Evolutionary conservation across 306 rosid species (phyloP).

Genomic region (Parietaria judaica): DNA sequence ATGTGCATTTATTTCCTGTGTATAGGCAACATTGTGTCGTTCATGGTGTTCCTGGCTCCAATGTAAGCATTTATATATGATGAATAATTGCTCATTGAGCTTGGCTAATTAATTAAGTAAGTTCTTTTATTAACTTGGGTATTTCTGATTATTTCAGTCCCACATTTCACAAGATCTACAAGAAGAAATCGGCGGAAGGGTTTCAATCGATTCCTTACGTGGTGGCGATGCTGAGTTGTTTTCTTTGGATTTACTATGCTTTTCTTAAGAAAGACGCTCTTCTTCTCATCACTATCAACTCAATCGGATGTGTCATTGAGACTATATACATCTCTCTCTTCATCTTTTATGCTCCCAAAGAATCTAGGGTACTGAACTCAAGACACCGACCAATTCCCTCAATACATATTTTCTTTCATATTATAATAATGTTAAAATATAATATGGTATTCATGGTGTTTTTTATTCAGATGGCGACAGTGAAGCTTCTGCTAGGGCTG

Average conservation of each 20-base stretch:
- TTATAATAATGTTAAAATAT: background rate
- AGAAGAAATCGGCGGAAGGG: slow-evolving; percentile 73
- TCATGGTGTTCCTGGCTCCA: slow-evolving; percentile 84
- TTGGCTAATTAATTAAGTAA: background rate
- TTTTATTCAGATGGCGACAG: slow-evolving; percentile 43
- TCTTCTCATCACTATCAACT: slow-evolving; percentile 83
- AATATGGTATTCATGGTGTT: background rate
- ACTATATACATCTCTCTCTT: slow-evolving; percentile 45
- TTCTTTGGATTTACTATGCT: slow-evolving; percentile 90
- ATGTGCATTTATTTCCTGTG: background rate
- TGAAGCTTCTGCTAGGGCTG: slow-evolving; percentile 47
- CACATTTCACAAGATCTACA: slow-evolving; percentile 68
- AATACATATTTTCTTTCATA: background rate
- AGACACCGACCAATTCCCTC: background rate
- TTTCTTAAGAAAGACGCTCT: slow-evolving; percentile 46
- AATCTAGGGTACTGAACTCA: slow-evolving; percentile 39
- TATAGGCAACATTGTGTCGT: slow-evolving; percentile 75
- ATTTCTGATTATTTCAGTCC: slow-evolving; percentile 38
- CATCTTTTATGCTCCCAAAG: slow-evolving; percentile 56
- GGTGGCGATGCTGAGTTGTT: slow-evolving; percentile 73
- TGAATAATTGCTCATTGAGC: background rate
- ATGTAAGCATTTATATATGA: slow-evolving; percentile 37
- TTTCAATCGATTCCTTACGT: slow-evolving; percentile 79
- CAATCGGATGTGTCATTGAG: slow-evolving; percentile 67
- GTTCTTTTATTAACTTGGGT: background rate